Conservation (phyloP, 208 protist species). For the Phytomonas francai region DNA sequence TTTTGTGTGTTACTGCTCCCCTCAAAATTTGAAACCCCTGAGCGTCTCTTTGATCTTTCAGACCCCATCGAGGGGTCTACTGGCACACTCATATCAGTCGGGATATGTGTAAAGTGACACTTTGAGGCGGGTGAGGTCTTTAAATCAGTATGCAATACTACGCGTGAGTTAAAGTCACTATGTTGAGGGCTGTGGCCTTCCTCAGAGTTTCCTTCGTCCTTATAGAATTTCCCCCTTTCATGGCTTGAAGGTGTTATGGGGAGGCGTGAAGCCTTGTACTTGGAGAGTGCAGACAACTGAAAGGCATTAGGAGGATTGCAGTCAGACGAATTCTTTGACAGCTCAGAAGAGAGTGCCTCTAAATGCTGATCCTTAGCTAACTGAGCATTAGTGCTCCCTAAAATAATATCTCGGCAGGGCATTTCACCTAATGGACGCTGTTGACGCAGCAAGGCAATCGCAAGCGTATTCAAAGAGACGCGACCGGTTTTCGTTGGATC, state of each 20-base stretch:
- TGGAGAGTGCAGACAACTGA: neutral
- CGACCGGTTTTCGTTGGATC: conserved; percentile 30
- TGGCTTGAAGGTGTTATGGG: neutral
- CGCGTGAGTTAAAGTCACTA: neutral
- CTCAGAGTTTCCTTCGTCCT: neutral
- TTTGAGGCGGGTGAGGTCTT: neutral
- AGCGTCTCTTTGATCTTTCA: neutral
- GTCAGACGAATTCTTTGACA: neutral
- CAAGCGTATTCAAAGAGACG: conserved; percentile 15
- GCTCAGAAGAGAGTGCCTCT: neutral
- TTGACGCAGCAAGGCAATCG: neutral
- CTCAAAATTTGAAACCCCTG: neutral
- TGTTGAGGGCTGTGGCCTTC: neutral
- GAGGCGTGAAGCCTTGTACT: neutral
- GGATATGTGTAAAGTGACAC: neutral
- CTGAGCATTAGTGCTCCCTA: neutral
- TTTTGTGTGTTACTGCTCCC: neutral
- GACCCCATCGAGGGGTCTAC: neutral
- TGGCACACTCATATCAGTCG: neutral
- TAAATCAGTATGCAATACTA: neutral
- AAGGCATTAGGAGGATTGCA: neutral
- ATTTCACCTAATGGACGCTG: conserved; percentile 9
- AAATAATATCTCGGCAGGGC: neutral
- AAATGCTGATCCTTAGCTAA: neutral
- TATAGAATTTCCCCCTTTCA: neutral